phyloP scores from a whole-genome alignment of 129 eudicot species.

The Tanacetum coccineum region DNA sequence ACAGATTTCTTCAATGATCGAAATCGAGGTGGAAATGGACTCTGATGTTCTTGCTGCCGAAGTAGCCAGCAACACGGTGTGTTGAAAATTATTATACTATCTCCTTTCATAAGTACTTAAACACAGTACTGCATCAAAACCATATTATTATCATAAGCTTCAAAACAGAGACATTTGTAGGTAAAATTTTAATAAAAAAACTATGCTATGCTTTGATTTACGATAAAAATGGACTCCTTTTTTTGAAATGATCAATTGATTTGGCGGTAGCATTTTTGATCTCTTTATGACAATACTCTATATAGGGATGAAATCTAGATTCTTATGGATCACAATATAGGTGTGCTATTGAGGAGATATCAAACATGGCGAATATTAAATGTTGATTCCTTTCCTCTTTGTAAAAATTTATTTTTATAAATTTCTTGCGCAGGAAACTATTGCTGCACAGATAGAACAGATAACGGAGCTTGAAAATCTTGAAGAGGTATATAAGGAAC shows the following conservation, averaged over 20 bases:
- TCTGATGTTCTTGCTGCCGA: slow-evolving; percentile 96
- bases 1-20: slow-evolving; percentile 97
- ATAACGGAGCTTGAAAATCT: slow-evolving; percentile 98
- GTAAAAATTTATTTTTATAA: neutral
- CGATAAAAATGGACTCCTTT: no score
- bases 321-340: no score
- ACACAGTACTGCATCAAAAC: no score
- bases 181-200: neutral
- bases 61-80: slow-evolving; percentile 71
- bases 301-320: no score
- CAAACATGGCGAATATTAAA: no score
- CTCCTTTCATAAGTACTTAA: neutral
- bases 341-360: no score
- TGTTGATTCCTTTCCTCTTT: no score
- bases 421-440: slow-evolving; percentile 58
- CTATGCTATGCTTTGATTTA: no score
- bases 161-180: neutral
- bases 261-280: no score
- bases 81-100: slow-evolving; percentile 10
- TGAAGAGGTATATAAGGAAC: slow-evolving; percentile 58
- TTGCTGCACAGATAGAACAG: slow-evolving; percentile 86
- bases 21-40: slow-evolving; percentile 98
- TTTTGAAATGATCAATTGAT: no score
- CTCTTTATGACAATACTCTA: no score
- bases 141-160: no score